These are phyloP conservation scores for Truncatella angustata DNA, from an alignment of 2,329 filamentous ascomycete genomes.

Conservation along the genomic window DNA sequence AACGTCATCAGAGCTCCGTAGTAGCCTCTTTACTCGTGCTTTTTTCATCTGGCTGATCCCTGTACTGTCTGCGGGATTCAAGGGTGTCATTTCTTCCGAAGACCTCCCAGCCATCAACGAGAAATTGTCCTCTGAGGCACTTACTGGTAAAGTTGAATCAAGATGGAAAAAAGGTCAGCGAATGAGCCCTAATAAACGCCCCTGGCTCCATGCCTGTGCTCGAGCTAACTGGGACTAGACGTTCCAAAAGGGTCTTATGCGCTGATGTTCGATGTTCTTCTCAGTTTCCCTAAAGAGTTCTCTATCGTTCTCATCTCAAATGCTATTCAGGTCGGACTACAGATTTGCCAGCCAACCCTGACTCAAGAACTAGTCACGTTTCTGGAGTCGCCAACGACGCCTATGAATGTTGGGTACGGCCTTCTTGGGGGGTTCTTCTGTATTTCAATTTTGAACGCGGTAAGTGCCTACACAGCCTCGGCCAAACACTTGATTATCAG, in stretches of 20 bases:
- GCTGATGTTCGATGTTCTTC: neutral
- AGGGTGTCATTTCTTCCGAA: neutral
- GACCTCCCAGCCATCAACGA: slow-evolving; percentile 1
- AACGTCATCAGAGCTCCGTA: slow-evolving; percentile 1
- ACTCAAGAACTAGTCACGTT: slow-evolving; percentile 2
- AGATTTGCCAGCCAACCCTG: slow-evolving; percentile 3
- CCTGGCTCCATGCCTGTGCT: no score
- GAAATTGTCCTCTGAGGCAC: neutral
- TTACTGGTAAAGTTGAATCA: neutral
- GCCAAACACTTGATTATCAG: neutral
- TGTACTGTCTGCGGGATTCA: neutral
- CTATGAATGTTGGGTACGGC: slow-evolving; percentile 9
- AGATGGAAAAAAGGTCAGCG: slow-evolving; percentile 1
- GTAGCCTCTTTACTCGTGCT: slow-evolving; percentile 1
- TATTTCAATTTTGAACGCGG: neutral
- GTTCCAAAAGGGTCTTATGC: neutral
- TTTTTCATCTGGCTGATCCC: slow-evolving; percentile 4
- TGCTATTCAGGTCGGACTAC: neutral
- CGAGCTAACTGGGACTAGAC: neutral
- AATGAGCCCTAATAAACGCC: neutral
- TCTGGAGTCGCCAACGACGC: slow-evolving; percentile 1
- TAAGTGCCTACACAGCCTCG: neutral
- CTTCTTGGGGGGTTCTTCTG: slow-evolving; percentile 9
- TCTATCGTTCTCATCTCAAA: neutral
- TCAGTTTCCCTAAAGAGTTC: slow-evolving; percentile 5